Evolutionary conservation across 202 grass and related monocot species (phyloP), one percentile per base, ranked within the genome.

Genomic region (Hordeum pubiflorum): DNA sequence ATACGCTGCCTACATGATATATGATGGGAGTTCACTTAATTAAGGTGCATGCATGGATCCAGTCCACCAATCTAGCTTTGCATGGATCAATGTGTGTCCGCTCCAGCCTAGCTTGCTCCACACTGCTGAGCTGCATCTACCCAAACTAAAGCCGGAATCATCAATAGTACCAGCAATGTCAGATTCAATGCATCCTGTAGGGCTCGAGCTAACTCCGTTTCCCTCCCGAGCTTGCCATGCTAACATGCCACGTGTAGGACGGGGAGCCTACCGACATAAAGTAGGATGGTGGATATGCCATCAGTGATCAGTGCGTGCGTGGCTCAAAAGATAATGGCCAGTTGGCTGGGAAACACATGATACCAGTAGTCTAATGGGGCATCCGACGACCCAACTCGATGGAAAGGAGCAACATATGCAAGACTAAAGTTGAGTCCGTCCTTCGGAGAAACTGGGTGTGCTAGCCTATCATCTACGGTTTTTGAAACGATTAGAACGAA

Each of bases 101-200:
- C 0, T 54, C 50, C 78, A 78, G 82, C 87, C 82, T 69, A 85
- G 77, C 72, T 54, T 77, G 63, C 29, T 84, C 57, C 72, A 64
- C 39, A 26, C 64, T 72, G 81, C 40, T 81, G 37, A 7, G 8
- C 37, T 38, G 87, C 64, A 73, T 78, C 87, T 73, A 48, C 78
- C 77, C 6, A 2, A 85, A 85, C 78, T 81, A 89, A 78, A 85
- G 72, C 68, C 2, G 1, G 36, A 31, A 79, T 15, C 58, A 83
- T 87, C 58, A 72, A 72, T 71, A 50, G 44, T 50, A 76, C 77
- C 52, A 64, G 41, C 64, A 57, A 37, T 8, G 72, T 44, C 82
- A 64, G 87, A 72, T 85, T 85, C 71, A 89, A 81, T 85, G 71
- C 82, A 73, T 58, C 29, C 27, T 89, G 57, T 21, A 72, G 72